phyloP scores from a whole-genome alignment of 2,329 filamentous ascomycete genomes.

The Fusarium sororula region DNA sequence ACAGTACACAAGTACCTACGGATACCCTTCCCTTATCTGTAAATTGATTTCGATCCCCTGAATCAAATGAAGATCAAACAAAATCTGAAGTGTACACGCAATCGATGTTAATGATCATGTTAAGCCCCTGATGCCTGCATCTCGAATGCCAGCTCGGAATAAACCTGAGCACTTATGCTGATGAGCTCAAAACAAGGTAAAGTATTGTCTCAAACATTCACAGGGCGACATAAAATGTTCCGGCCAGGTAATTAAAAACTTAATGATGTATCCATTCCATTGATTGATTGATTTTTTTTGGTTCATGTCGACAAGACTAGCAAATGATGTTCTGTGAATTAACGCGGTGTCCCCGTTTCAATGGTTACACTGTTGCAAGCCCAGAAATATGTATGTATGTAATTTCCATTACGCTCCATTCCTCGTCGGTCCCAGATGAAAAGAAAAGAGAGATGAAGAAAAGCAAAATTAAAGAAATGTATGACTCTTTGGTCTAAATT shows the following conservation, averaged over 20 bases:
- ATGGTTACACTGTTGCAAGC: conserved; percentile 27
- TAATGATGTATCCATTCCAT: conserved; percentile 26
- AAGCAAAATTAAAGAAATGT: conserved; percentile 50
- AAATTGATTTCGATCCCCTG: neutral
- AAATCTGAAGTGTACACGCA: neutral
- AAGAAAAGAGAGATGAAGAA: conserved; percentile 40
- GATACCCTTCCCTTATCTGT: neutral
- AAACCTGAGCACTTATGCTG: neutral
- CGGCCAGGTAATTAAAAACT: neutral
- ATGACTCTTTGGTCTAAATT: conserved; percentile 50
- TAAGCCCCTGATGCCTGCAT: conserved; percentile 13
- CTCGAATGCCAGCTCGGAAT: neutral
- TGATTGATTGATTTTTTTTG: conserved; percentile 8
- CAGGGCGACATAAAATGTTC: neutral
- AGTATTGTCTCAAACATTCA: conserved; percentile 9
- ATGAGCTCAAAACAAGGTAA: neutral
- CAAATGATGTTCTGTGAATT: conserved; percentile 31
- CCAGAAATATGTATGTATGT: conserved; percentile 26
- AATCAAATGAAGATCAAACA: conserved; percentile 8
- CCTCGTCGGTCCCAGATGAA: conserved; percentile 26
- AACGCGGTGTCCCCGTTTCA: conserved; percentile 25
- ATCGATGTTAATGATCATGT: neutral
- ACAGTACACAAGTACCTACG: neutral
- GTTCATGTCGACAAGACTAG: conserved; percentile 23
- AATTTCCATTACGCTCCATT: conserved; percentile 24